Conservation (phyloP, 441 rosid species). For the Pelargonium cotyledonis region DNA sequence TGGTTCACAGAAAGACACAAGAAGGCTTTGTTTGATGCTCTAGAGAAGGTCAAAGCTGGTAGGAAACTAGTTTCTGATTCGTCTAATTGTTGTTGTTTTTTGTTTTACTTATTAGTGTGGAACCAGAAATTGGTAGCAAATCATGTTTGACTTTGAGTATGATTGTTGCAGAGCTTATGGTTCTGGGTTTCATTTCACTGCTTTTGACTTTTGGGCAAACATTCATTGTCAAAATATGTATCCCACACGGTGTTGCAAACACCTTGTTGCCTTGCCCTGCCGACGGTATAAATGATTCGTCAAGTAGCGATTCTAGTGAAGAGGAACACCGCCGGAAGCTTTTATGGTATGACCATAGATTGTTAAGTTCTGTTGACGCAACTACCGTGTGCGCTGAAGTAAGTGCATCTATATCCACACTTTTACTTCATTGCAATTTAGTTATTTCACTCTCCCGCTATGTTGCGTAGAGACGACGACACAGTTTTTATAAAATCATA, state of each 20-base stretch:
- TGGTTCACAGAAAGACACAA: constrained; percentile 69
- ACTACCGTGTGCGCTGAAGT: constrained; percentile 33
- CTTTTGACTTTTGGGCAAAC: constrained; percentile 72
- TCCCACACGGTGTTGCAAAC: constrained; percentile 56
- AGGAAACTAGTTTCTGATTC: constrained; percentile 1
- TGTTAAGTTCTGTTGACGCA: constrained; percentile 31
- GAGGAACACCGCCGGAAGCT: constrained; percentile 49
- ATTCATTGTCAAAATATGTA: constrained; percentile 54
- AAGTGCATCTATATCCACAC: too few relatives aligned
- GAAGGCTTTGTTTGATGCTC: constrained; percentile 72
- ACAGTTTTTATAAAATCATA: too few relatives aligned
- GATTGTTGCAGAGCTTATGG: constrained; percentile 82
- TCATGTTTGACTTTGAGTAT: too few relatives aligned
- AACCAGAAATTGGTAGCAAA: neutral
- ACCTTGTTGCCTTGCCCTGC: constrained; percentile 68
- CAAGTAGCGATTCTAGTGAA: constrained; percentile 6
- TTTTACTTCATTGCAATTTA: too few relatives aligned
- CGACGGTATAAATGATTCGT: constrained; percentile 10
- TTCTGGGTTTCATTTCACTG: constrained; percentile 86
- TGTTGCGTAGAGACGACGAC: too few relatives aligned
- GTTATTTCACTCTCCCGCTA: too few relatives aligned
- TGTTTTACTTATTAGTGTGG: neutral
- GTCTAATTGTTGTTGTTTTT: neutral
- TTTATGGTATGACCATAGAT: constrained; percentile 50
- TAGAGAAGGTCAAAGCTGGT: constrained; percentile 95